Conservation (phyloP, 768 basidiomycete genomes). For the Boletus rufocinnamomeus region DNA sequence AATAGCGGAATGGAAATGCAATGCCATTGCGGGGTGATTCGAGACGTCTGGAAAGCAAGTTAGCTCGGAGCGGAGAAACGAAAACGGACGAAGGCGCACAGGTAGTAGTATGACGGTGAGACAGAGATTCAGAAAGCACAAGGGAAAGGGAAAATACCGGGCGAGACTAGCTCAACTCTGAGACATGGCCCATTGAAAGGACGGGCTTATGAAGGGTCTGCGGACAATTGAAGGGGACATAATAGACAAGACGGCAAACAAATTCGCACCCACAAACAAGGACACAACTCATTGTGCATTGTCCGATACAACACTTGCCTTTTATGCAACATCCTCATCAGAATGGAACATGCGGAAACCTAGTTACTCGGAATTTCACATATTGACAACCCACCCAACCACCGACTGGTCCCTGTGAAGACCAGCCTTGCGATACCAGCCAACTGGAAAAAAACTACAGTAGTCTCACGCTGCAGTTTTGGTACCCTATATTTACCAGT, state of each 20-base stretch:
- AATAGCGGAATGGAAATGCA: constrained; percentile 8
- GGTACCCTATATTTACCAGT: not conserved
- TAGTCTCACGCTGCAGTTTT: not conserved
- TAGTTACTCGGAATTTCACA: too few relatives aligned
- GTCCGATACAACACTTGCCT: constrained; percentile 31
- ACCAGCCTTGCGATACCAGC: not conserved
- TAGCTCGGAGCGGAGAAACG: constrained; percentile 2
- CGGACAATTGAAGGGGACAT: constrained; percentile 23
- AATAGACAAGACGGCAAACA: not conserved
- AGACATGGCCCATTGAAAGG: not conserved
- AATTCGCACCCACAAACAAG: constrained; percentile 24
- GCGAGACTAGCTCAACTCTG: constrained; percentile 26
- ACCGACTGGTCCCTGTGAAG: too few relatives aligned
- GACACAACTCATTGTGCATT: constrained; percentile 10
- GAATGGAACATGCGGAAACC: too few relatives aligned
- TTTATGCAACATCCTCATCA: constrained; percentile 6
- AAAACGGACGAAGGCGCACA: constrained; percentile 8
- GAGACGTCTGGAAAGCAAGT: constrained; percentile 10
- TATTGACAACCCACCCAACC: not conserved
- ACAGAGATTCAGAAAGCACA: not conserved
- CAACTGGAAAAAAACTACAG: not conserved
- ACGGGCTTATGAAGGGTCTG: constrained; percentile 19
- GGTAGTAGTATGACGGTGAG: not conserved
- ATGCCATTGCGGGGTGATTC: constrained; percentile 17
- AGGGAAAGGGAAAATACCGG: not conserved